Conservation (phyloP, 129 eudicot genomes). For the Logfia minima region DNA sequence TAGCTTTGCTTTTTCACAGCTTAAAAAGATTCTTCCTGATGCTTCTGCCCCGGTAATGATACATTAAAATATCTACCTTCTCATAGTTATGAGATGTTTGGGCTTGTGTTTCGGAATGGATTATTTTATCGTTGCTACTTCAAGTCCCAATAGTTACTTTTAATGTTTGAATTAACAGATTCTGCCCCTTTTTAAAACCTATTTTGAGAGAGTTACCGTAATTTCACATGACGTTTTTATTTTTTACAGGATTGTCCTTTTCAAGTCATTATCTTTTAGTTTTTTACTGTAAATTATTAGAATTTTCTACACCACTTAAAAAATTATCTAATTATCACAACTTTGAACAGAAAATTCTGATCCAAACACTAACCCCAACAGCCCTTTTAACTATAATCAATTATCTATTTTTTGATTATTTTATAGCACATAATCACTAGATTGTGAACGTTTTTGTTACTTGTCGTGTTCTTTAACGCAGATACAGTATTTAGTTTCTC, state of each 20-base stretch:
- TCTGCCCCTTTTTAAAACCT: background rate
- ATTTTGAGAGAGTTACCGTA: background rate
- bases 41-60: constrained; percentile 74
- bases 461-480: constrained; percentile 32
- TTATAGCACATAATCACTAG: background rate
- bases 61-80: background rate
- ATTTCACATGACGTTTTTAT: background rate
- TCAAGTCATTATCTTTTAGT: background rate
- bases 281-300: background rate
- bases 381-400: background rate
- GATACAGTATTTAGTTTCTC: constrained; percentile 86
- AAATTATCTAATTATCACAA: background rate
- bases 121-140: background rate
- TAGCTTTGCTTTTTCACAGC: constrained; percentile 74
- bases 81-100: background rate
- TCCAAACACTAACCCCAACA: background rate
- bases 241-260: background rate
- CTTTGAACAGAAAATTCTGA: background rate
- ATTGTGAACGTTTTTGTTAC: background rate
- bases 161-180: background rate
- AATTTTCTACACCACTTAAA: background rate
- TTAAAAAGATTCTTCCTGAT: constrained; percentile 74
- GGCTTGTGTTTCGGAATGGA: background rate
- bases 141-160: background rate
- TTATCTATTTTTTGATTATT: background rate